Conservation (phyloP, 1,139 yeast genomes). For the Yueomyces sp. region DNA sequence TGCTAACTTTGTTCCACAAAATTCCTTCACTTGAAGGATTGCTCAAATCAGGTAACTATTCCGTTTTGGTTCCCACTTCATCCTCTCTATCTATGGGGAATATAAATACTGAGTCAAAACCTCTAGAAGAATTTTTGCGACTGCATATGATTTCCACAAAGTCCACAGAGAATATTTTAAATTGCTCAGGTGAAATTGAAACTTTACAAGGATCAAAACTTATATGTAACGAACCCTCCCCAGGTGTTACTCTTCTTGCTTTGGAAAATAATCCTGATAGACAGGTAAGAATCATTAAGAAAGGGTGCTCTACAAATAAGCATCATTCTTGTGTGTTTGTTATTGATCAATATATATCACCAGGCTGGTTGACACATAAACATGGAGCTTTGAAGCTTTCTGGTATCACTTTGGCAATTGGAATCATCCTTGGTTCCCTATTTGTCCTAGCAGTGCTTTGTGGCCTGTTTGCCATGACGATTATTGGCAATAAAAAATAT, state of each 20-base stretch:
- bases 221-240: conserved; percentile 30
- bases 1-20: conserved; percentile 36
- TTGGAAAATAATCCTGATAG: conserved; percentile 40
- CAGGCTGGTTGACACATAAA: conserved; percentile 46
- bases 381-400: conserved; percentile 50
- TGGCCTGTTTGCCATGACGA: conserved; percentile 6
- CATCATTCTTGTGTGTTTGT: conserved; percentile 49
- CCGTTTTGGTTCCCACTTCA: conserved; percentile 65
- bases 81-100: conserved; percentile 35
- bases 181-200: conserved; percentile 31
- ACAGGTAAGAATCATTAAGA: conserved; percentile 50
- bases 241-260: conserved; percentile 24
- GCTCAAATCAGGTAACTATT: conserved; percentile 27
- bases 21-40: conserved; percentile 17
- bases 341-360: conserved; percentile 55
- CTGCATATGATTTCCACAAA: conserved; percentile 59
- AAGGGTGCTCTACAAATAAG: conserved; percentile 49
- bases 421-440: conserved; percentile 43
- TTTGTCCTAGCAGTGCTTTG: conserved; percentile 27
- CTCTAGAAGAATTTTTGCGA: conserved; percentile 43
- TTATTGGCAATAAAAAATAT: too few relatives aligned
- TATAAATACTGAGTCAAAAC: conserved; percentile 21
- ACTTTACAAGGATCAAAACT: conserved; percentile 34
- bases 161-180: conserved; percentile 29
- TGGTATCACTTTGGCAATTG: conserved; percentile 52